phyloP scores from a whole-genome alignment of 306 rosid genomes.

The Acmispon strigosus region DNA sequence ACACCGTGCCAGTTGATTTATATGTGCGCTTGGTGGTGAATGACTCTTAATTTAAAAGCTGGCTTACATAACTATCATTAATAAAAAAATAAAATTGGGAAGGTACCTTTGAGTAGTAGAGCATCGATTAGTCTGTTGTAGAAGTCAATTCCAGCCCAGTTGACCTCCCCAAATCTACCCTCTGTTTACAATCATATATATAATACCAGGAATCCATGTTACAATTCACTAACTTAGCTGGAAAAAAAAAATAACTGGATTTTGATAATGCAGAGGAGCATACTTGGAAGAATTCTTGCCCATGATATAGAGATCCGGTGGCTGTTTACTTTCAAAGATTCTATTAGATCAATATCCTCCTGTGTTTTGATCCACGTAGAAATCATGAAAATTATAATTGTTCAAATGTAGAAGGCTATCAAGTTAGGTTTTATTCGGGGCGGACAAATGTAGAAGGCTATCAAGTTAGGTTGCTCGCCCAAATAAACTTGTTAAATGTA shows the following conservation, averaged over 20 bases:
- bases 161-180: slow-evolving; percentile 61
- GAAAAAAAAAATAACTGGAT: not conserved
- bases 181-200: slow-evolving; percentile 21
- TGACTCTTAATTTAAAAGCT: not conserved
- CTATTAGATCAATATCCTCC: slow-evolving; percentile 70
- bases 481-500: too few relatives aligned
- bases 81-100: not conserved
- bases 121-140: slow-evolving; percentile 49
- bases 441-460: too few relatives aligned
- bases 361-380: slow-evolving; percentile 24
- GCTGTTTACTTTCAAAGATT: slow-evolving; percentile 41
- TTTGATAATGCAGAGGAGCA: slow-evolving; percentile 2
- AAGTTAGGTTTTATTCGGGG: too few relatives aligned
- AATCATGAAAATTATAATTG: not conserved
- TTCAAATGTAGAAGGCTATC: not conserved
- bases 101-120: slow-evolving; percentile 43
- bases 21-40: too few relatives aligned
- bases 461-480: too few relatives aligned
- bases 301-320: slow-evolving; percentile 77
- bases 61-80: not conserved
- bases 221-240: not conserved
- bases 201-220: not conserved
- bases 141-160: slow-evolving; percentile 40
- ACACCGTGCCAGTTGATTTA: too few relatives aligned
- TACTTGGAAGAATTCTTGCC: slow-evolving; percentile 75